A percentile compares a stretch with the other conserved stretches of the same genome.
phyloP scores from a whole-genome alignment of 2,329 filamentous ascomycete species.

The Alternaria arbusti region DNA sequence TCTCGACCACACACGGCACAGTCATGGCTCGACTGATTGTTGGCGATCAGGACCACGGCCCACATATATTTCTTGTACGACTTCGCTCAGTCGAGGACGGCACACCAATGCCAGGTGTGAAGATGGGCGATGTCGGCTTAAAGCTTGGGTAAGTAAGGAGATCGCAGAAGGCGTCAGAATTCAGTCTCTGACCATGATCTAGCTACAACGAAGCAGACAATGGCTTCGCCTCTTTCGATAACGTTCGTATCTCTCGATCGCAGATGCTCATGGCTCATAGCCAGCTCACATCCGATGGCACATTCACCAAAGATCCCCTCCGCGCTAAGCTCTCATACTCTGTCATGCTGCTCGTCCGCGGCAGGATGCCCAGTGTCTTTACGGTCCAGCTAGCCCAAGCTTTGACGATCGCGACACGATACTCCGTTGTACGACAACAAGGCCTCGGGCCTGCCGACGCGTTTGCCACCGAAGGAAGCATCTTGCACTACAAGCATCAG shows the following conservation, averaged over 20 bases:
- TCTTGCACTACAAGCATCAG: slow-evolving; percentile 24
- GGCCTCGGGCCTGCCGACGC: slow-evolving; percentile 13
- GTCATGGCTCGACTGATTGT: slow-evolving; percentile 58
- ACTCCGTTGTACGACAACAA: slow-evolving; percentile 56
- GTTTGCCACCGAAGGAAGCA: background rate
- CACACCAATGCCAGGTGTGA: slow-evolving; percentile 54
- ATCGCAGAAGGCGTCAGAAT: background rate
- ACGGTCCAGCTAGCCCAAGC: slow-evolving; percentile 58
- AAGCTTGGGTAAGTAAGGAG: slow-evolving; percentile 41
- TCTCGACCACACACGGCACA: slow-evolving; percentile 38
- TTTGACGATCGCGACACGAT: slow-evolving; percentile 58
- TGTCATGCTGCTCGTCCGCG: slow-evolving; percentile 54
- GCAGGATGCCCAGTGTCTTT: slow-evolving; percentile 52
- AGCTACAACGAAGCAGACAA: slow-evolving; percentile 58
- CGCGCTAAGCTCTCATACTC: slow-evolving; percentile 56
- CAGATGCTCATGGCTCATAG: slow-evolving; percentile 58
- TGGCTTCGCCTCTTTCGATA: slow-evolving; percentile 58
- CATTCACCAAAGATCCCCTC: slow-evolving; percentile 51
- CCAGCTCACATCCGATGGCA: slow-evolving; percentile 51
- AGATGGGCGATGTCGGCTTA: slow-evolving; percentile 58
- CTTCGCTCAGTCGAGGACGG: slow-evolving; percentile 52
- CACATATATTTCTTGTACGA: slow-evolving; percentile 59
- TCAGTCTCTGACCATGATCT: slow-evolving; percentile 25
- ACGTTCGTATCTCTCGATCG: slow-evolving; percentile 54
- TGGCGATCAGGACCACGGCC: slow-evolving; percentile 47